Evolutionary conservation across 2,329 filamentous ascomycete genomes (phyloP), one percentile per base, ranked within the genome.

Genomic region (Chaetomium globosum): DNA sequence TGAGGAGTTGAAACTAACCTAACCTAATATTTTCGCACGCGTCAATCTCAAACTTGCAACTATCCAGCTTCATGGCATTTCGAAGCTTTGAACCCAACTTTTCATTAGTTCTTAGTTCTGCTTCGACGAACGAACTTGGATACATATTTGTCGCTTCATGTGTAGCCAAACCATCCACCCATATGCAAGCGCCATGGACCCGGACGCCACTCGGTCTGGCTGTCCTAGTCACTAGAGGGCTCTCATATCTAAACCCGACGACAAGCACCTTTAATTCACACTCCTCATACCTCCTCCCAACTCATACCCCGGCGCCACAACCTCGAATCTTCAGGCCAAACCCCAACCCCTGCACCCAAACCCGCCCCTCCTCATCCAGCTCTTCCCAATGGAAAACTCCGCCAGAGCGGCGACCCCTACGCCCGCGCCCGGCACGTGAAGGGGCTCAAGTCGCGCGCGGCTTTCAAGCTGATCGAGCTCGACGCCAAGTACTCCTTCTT

Each of bases 401-500:
- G 95, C 23, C 93, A 97, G 74, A 81, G 81, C 48, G 83, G 78
- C 49, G 95, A 99, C 78, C 78, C 78, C 21, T 96, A 87, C 75
- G 85, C 89, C 0, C 86, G 85, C 63, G 86, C 90, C 71, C 93
- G 95, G 54, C 90, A 87, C 73, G 87, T 96, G 2, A 84, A 90
- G 70, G 89, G 89, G 0, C 80, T 97, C 65, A 97, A 94, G 78
- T 96, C 92, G 72, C 87, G 95, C 68, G 95, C 95, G 30, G 95
- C 93, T 0, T 97, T 95, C 77, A 99, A 99, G 77, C 81, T 99
- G 10, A 78, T 97, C 21, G 91, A 97, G 90, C 91, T 99, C 78
- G 90, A 98, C 78, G 80, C 87, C 21, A 92, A 90, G 72, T 89
- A 96, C 77, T 86, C 81, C 59, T 78, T 99, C 23, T 97, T 99